phyloP scores from a whole-genome alignment of 176 grass and related monocot species.

The Oryza meridionalis region DNA sequence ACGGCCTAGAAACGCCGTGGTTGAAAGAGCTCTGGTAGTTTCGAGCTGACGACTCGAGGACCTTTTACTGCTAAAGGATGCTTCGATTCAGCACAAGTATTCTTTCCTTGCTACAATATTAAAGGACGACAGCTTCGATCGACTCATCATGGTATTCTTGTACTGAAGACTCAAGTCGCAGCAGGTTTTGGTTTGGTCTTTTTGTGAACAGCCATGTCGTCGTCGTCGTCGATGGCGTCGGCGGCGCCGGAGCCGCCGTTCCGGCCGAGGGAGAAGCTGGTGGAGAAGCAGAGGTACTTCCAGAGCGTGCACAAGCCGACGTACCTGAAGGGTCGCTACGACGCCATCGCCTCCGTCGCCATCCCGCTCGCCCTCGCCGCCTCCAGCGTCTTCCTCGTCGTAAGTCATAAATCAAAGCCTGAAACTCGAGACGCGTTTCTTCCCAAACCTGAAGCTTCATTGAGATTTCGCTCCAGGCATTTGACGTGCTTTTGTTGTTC shows the following conservation, averaged over 20 bases:
- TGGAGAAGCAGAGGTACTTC: conserved; percentile 67
- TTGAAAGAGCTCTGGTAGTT: conserved; percentile 31
- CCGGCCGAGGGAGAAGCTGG: conserved; percentile 66
- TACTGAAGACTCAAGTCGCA: neutral
- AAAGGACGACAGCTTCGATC: neutral
- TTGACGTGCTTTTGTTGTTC: neutral
- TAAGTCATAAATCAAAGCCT: conserved; percentile 14
- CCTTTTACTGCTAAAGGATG: conserved; percentile 19
- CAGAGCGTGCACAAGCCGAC: conserved; percentile 67
- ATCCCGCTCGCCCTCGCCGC: conserved; percentile 69
- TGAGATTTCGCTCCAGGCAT: neutral
- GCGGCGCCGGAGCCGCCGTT: conserved; percentile 65
- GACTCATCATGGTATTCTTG: neutral
- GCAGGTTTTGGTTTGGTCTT: neutral
- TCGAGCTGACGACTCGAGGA: neutral
- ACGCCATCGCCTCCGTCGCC: conserved; percentile 70
- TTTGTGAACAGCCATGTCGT: neutral
- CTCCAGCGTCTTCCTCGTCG: conserved; percentile 65
- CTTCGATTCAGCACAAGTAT: neutral
- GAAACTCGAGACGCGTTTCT: neutral
- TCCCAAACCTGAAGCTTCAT: neutral
- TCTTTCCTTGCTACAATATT: neutral
- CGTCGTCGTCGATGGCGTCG: neutral
- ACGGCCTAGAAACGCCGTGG: conserved; percentile 11
- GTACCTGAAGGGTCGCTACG: conserved; percentile 72